Evolutionary conservation across 208 protist species (phyloP).

Genomic region (Trypanosoma boissoni): DNA sequence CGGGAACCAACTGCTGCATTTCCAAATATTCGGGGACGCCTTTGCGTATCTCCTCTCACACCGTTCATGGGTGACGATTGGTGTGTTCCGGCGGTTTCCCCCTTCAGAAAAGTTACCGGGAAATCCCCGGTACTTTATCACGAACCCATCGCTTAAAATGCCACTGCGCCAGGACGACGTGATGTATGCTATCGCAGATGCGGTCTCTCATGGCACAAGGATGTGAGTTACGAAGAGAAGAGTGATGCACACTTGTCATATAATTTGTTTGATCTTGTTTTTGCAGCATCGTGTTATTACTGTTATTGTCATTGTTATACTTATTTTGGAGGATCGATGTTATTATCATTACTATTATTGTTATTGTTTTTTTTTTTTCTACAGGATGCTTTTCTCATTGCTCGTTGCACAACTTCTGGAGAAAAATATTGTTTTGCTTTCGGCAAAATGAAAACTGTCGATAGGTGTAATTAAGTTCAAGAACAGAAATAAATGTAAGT

Average conservation of each 20-base stretch:
- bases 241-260: background rate
- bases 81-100: conserved; percentile 81
- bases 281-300: background rate
- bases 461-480: too few species aligned
- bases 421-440: too few species aligned
- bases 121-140: conserved; percentile 82
- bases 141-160: conserved; percentile 72
- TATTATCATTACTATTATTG: background rate
- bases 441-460: too few species aligned
- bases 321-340: background rate
- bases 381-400: background rate
- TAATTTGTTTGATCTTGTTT: background rate
- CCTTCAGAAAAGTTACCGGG: conserved; percentile 45
- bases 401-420: too few species aligned
- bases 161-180: conserved; percentile 78
- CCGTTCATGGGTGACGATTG: conserved; percentile 71
- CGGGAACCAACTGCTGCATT: conserved; percentile 64
- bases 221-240: background rate
- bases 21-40: conserved; percentile 76
- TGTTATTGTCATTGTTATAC: background rate
- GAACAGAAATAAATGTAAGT: too few species aligned
- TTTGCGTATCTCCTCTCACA: conserved; percentile 73
- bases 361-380: background rate
- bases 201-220: background rate
- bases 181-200: conserved; percentile 61